Base-by-base conservation (phyloP, 1,284 basidiomycete species). In the Trichosporon sp. region DNA sequence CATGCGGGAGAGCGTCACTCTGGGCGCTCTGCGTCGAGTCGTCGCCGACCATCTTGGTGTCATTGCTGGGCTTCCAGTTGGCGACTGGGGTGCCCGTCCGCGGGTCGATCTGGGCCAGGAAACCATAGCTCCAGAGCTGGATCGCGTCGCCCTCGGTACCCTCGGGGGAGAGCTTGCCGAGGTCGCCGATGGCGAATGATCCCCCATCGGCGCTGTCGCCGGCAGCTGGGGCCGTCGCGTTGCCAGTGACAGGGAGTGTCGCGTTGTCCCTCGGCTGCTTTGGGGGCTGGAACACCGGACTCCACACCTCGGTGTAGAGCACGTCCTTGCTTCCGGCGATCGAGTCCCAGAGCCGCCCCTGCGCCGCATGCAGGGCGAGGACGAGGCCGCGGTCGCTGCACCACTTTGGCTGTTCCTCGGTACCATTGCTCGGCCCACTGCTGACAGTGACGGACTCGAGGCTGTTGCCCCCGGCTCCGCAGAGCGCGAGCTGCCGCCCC, bases 121-220 rank as follows among this genome's bases (percentile, higher is more conserved):
- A 81, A 1, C 77, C 82, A 74, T 82, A 84, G 64, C 79, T 80
- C 83, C 84, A 85, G 11, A 85, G 74, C 75, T 85, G 84, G 61
- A 85, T 72, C 1, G 84, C 84, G 68, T 85, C 81, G n/a, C 81
- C 82, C 74, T 85, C 83, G 1, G 81, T 83, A 1, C 82, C 83
- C 19, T 76, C 80, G 0, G 79, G 78, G 7, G 69, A 71, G 32
- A 81, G 75, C 11, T 77, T 77, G 8, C 80, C 80, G 2, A 82
- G 76, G 72, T 82, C 79, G n/a, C 79, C 79, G 48, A 82, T 78
- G 0, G 70, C 73, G 72, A 83, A 83, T 19, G 70, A 73, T 32
- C 70, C 72, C 54, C 73, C 77, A 2, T 65, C 14, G n/a, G 70
- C 68, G 5, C 7, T n/a, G 67, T 32, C 21, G 4, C 46, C 46